Base-by-base conservation (phyloP, 768 basidiomycete genomes). In the Boletus bicolor region DNA sequence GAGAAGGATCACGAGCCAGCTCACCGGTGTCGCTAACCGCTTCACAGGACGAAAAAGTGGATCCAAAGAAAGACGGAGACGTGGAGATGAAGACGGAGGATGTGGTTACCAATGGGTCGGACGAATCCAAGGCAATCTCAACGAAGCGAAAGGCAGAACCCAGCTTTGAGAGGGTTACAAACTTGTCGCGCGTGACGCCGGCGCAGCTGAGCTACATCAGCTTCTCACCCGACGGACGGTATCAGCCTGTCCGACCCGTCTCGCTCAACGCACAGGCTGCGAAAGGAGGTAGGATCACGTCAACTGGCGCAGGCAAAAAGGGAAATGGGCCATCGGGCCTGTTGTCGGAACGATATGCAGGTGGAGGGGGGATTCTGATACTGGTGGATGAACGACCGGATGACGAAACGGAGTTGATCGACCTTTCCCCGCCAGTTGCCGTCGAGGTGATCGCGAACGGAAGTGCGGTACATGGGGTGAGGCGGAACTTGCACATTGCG, bases 121-220 rank as follows among this genome's bases (percentile, higher is more conserved):
- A 77, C 17, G 81, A 79, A 44, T 80, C 81, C 42, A 76, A 82
- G 46, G 77, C 78, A 73, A 79, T 48, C 72, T 76, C 65, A 59
- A 64, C 73, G n/a, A 71, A 79, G 55, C 84, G 84, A 65, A 91
- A 86, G 70, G 66, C 73, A 15, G 97, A 99, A 66, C 85, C 91
- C 2, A 73, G 80, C 3, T 88, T 78, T 12, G 93, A 97, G 74
- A 80, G 75, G 55, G 76, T 91, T 11, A 76, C 84, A 21, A 99
- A 99, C 76, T 87, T 98, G 68, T 89, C 93, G 19, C 87, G 97
- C 47, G 95, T 98, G 21, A 92, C 90, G 3, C 91, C 95, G 19
- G 84, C 87, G 0, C 97, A 99, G 69, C 75, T 96, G 28, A 75
- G 82, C n/a, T 83, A 89, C 72, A 82, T 98, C 66, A 80, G 83